Conservation (phyloP, 1,284 basidiomycete genomes). For the Fomitopsis betulina region DNA sequence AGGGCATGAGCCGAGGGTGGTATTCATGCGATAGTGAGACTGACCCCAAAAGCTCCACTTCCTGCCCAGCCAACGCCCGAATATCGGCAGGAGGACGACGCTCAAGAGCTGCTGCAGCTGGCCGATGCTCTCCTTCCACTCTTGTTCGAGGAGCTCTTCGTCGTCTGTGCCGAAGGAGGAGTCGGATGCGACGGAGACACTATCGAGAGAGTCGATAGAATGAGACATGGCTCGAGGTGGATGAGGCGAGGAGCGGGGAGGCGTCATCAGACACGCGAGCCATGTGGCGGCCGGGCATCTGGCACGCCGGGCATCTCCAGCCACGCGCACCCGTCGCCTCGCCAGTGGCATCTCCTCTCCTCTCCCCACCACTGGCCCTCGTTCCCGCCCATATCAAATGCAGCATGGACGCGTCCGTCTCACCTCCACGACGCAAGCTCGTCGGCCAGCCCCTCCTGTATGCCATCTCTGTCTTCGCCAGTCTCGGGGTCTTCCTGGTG, state of each 20-base stretch:
- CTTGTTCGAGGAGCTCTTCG: constrained; percentile 75
- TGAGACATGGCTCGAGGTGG: constrained; percentile 29
- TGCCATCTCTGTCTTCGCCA: constrained; percentile 80
- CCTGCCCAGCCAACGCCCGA: constrained; percentile 87
- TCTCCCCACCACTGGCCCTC: constrained; percentile 5
- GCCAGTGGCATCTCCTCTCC: constrained; percentile 2
- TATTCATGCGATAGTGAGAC: constrained; percentile 25
- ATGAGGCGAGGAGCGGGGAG: background rate
- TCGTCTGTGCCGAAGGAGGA: constrained; percentile 63
- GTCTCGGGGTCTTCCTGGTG: constrained; percentile 86
- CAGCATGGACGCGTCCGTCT: constrained; percentile 23
- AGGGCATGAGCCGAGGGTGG: constrained; percentile 10
- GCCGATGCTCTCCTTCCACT: constrained; percentile 88
- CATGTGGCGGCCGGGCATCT: background rate
- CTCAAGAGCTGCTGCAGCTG: constrained; percentile 81
- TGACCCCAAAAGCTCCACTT: constrained; percentile 83
- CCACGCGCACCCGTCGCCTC: background rate
- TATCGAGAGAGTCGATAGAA: constrained; percentile 42
- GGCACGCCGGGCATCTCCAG: background rate
- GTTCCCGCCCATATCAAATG: constrained; percentile 19
- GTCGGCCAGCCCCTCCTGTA: constrained; percentile 83
- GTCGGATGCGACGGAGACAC: constrained; percentile 37
- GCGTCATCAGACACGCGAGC: background rate
- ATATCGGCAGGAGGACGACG: constrained; percentile 77
- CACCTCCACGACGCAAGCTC: constrained; percentile 41